phyloP scores from a whole-genome alignment of 768 basidiomycete genomes.

The Boletus rufocinnamomeus region DNA sequence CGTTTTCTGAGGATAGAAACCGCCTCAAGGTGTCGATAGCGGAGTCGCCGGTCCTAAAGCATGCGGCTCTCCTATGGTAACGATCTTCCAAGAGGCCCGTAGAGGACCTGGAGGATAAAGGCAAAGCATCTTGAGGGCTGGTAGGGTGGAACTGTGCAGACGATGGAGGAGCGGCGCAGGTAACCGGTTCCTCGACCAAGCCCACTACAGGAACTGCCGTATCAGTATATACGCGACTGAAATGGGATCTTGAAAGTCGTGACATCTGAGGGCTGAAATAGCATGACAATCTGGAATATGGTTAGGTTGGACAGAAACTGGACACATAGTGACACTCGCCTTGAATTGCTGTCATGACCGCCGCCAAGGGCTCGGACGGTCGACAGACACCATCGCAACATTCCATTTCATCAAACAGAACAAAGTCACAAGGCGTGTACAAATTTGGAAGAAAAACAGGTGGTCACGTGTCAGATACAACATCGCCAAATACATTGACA shows the following conservation, averaged over 20 bases:
- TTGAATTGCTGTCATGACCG: conserved; percentile 32
- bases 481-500: not conserved
- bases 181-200: not conserved
- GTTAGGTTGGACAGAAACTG: not conserved
- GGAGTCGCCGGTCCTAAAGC: not conserved
- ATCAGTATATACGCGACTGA: not conserved
- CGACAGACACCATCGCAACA: conserved; percentile 72
- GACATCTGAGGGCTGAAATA: not conserved
- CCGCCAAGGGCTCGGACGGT: conserved; percentile 49
- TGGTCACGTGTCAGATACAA: conserved; percentile 10
- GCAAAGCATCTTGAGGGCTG: not conserved
- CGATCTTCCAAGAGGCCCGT: not conserved
- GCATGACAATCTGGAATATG: conserved; percentile 2
- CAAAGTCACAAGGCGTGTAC: not conserved
- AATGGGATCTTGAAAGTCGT: conserved; percentile 4
- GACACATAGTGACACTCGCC: conserved; percentile 20
- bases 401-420: conserved; percentile 61
- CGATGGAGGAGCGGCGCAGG: not conserved
- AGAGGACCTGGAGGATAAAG: not conserved
- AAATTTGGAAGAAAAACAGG: not conserved
- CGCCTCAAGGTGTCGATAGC: conserved; percentile 18
- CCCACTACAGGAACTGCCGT: not conserved
- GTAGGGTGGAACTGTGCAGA: not conserved
- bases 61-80: not conserved
- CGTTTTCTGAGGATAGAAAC: conserved; percentile 18